phyloP scores from a whole-genome alignment of 2,329 filamentous ascomycete genomes.

The Aspergillus flavus region DNA sequence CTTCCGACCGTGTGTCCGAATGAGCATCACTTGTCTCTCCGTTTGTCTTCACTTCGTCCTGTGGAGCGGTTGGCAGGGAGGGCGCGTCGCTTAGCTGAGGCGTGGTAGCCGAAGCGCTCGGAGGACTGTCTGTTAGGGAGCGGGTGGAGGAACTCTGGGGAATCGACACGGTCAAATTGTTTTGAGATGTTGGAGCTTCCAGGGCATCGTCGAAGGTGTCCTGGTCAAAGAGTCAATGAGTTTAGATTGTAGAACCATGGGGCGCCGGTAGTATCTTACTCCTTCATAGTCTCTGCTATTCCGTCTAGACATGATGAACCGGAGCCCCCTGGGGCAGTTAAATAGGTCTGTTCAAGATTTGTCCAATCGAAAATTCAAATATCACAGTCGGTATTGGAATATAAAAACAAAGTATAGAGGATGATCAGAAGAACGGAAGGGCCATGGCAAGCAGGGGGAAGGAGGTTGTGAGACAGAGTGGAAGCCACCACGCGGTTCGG shows the following conservation, averaged over 20 bases:
- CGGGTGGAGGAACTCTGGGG: constrained; percentile 56
- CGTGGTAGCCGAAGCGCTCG: constrained; percentile 41
- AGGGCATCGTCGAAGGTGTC: constrained; percentile 83
- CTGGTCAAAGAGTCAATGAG: constrained; percentile 44
- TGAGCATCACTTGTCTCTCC: constrained; percentile 28
- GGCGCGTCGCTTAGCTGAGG: constrained; percentile 39
- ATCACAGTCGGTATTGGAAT: not conserved
- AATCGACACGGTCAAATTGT: constrained; percentile 33
- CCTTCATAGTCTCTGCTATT: constrained; percentile 48
- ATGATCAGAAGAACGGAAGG: constrained; percentile 12
- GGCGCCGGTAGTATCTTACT: constrained; percentile 29
- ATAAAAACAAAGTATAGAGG: not conserved
- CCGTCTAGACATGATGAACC: constrained; percentile 34
- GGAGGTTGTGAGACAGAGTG: constrained; percentile 7
- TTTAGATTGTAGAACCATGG: not conserved
- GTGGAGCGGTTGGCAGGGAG: constrained; percentile 30
- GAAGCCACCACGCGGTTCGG: constrained; percentile 13
- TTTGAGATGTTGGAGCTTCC: constrained; percentile 40
- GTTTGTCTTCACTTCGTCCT: constrained; percentile 24
- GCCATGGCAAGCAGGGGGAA: constrained; percentile 21
- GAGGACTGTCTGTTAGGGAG: constrained; percentile 58
- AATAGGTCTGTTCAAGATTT: not conserved
- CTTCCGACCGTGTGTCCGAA: constrained; percentile 31
- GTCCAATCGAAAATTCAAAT: constrained; percentile 7
- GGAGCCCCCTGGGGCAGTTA: constrained; percentile 19